Evolutionary conservation across 73 alveolate species (phyloP), one percentile per base, ranked within the genome.

Genomic region (Blepharisma stoltei): DNA sequence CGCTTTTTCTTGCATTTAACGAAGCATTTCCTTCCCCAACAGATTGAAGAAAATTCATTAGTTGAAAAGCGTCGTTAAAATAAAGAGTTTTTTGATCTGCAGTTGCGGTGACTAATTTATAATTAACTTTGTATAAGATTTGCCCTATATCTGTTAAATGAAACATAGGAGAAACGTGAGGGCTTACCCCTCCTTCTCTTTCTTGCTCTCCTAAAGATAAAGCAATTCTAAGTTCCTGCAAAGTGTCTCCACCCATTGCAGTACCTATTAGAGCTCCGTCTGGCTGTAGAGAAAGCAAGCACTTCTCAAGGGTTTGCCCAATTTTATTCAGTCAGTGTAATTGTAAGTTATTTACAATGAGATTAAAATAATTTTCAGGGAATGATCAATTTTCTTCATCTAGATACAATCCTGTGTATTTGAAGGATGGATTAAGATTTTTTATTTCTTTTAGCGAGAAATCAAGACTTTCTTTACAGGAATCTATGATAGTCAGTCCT

Each of bases 131-230:
- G 25, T 78, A 23, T 54, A 84, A 25, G 46, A 84, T 37, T 54
- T 81, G 78, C 54, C 92, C 92, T 45, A 84, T 48, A 79, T 84
- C 89, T 11, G 88, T 47, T 6, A 81, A 54, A 7, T 78, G 37
- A 9, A 84, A 54, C 38, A 81, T 77, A 21, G 92, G 92, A 18
- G 85, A 70, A 14, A 84, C 89, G 70, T 84, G 92, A 48, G 78
- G 67, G 50, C 88, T 69, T 8, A 84, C 92, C 1, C 92, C 92
- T 46, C 92, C 85, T 70, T 75, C 79, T 81, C 92, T 54, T 50
- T 84, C 92, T 41, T 76, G 81, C 54, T 84, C 92, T 20, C 89
- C 92, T 47, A 84, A 81, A 43, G 85, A 53, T 46, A 46, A 81
- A 21, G 88, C 71, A 1, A 81, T 81, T 71, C 92, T 53, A 50